Evolutionary conservation across 2,329 filamentous ascomycete genomes (phyloP).

Genomic region (Trichoderma polysporum): DNA sequence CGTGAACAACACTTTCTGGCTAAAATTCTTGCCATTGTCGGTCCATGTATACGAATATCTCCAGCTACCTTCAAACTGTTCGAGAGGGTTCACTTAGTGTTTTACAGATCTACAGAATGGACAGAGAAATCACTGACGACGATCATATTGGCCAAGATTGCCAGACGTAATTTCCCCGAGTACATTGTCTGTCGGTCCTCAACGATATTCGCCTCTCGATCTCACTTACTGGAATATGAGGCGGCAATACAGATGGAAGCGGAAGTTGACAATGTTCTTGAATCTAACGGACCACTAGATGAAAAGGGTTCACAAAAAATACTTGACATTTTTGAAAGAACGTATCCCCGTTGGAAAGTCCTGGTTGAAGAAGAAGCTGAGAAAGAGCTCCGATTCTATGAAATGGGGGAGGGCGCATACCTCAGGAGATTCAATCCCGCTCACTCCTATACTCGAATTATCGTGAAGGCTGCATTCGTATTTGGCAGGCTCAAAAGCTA

Average conservation of each 20-base stretch:
- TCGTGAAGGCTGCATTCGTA: slow-evolving; percentile 81
- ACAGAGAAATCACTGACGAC: slow-evolving; percentile 95
- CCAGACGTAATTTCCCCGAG: slow-evolving; percentile 79
- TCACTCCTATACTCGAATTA: slow-evolving; percentile 89
- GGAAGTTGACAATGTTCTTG: slow-evolving; percentile 76
- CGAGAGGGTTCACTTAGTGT: slow-evolving; percentile 91
- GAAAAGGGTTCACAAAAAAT: slow-evolving; percentile 66
- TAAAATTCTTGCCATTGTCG: slow-evolving; percentile 75
- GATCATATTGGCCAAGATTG: slow-evolving; percentile 89
- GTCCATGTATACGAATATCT: slow-evolving; percentile 81
- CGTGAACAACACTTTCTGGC: slow-evolving; percentile 71
- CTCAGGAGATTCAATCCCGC: slow-evolving; percentile 85
- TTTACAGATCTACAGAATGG: slow-evolving; percentile 95
- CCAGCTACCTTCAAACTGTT: slow-evolving; percentile 74
- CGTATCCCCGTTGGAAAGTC: slow-evolving; percentile 78
- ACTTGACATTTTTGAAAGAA: slow-evolving; percentile 67
- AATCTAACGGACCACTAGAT: slow-evolving; percentile 70
- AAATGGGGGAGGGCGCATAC: slow-evolving; percentile 83
- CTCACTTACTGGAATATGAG: slow-evolving; percentile 82
- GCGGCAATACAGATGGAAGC: slow-evolving; percentile 79
- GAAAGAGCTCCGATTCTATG: slow-evolving; percentile 76
- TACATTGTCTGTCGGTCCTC: slow-evolving; percentile 88
- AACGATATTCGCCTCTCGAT: slow-evolving; percentile 80
- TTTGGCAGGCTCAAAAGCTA: slow-evolving; percentile 82
- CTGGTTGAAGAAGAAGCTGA: slow-evolving; percentile 71